Conservation (phyloP, 495 filamentous ascomycete genomes). For the Parmelia sp. region DNA sequence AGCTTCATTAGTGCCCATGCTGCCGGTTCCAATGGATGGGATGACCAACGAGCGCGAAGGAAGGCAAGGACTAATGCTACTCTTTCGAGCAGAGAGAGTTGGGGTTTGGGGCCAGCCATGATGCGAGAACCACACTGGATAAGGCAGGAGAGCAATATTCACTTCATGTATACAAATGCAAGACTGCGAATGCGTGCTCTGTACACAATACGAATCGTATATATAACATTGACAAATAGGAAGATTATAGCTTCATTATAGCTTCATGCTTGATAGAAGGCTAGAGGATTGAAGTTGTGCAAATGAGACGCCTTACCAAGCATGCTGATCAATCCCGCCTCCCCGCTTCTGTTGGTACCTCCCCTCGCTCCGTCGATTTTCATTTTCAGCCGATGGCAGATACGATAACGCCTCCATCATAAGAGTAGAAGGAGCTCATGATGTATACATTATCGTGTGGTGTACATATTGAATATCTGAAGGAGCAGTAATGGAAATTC, state of each 20-base stretch:
- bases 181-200: background rate
- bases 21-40: background rate
- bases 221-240: background rate
- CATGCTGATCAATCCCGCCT: no score
- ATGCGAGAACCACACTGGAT: background rate
- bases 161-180: background rate
- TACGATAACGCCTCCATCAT: background rate
- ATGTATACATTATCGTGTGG: no score
- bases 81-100: conserved; percentile 38
- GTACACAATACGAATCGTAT: background rate
- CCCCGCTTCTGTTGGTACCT: background rate
- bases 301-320: background rate
- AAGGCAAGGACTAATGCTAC: conserved; percentile 28
- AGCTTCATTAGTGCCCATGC: background rate
- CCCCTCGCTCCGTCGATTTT: background rate
- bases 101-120: conserved; percentile 19
- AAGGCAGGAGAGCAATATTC: no score
- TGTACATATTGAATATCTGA: no score
- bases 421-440: no score
- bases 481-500: no score
- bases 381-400: background rate
- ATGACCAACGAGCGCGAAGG: conserved; percentile 21
- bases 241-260: background rate
- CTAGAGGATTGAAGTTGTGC: background rate
- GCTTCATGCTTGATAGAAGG: background rate